Conservation (phyloP, 2,329 filamentous ascomycete genomes). For the Colletotrichum destructivum region DNA sequence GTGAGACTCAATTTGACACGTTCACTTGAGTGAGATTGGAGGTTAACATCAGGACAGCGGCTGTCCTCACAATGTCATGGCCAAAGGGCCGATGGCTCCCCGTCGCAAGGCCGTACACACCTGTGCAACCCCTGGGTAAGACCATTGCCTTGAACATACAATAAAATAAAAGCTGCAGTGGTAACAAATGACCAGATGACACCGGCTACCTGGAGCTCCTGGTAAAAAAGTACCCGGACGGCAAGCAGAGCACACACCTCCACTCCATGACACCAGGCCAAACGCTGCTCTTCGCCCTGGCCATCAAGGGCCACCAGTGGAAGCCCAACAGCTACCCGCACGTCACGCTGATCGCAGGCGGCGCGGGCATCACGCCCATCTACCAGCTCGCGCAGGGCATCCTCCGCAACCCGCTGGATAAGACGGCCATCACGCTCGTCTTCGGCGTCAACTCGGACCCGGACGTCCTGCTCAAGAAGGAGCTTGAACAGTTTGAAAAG, state of each 20-base stretch:
- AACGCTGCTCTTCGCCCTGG: constrained; percentile 69
- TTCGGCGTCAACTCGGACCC: constrained; percentile 77
- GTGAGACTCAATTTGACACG: constrained; percentile 74
- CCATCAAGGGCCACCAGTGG: constrained; percentile 70
- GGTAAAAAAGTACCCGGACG: constrained; percentile 78
- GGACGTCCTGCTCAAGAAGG: constrained; percentile 70
- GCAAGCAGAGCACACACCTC: constrained; percentile 76
- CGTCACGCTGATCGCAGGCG: constrained; percentile 78
- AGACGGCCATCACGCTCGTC: constrained; percentile 74
- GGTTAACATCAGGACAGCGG: constrained; percentile 55
- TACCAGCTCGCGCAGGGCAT: constrained; percentile 76
- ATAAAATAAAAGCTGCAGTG: too few species aligned
- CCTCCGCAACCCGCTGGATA: constrained; percentile 72
- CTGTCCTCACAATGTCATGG: constrained; percentile 56
- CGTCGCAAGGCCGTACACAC: constrained; percentile 77
- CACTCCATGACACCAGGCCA: constrained; percentile 76
- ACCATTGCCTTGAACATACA: not conserved
- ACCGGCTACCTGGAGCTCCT: constrained; percentile 74
- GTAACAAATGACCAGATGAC: constrained; percentile 58
- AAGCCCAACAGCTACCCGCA: constrained; percentile 63
- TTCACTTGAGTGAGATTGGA: constrained; percentile 81
- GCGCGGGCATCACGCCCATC: constrained; percentile 80
- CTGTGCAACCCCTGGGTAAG: constrained; percentile 67
- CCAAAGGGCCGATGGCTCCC: constrained; percentile 72
- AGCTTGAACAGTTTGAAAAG: constrained; percentile 68